Base-by-base conservation (phyloP, 257 asterid genomes). In the Solanum arcanum region DNA sequence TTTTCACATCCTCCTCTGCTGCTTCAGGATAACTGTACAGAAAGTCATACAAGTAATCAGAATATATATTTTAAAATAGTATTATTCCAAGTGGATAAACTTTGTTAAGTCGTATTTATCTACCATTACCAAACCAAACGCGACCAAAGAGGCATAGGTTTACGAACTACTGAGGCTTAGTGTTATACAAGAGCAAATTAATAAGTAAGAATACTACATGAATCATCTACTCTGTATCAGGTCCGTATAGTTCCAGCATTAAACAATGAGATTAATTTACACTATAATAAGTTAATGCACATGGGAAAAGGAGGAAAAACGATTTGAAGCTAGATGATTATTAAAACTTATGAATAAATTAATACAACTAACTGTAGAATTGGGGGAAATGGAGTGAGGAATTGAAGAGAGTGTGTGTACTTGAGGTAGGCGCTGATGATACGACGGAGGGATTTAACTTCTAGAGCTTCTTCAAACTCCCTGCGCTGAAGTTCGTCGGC, bases 371-470 rank as follows among this genome's bases (percentile, higher is more conserved):
- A 59, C 66, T 59, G 25, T 59, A 59, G 66, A 59, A 59, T 59
- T 59, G 66, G 66, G 25, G 66, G 25, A 59, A 20, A 59, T 20
- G 66, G 66, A 5, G 66, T 20, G 66, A 59, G 41, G 76, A 69
- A 31, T 69, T 66, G 86, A 68, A 13, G 37, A 76, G 86, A 49
- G 33, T 46, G 27, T 8, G 52, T 21, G 27, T 94, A 97, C 99
- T 97, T 96, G 93, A 96, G 98, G 92, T 94, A 97, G 39, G 99
- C 99, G 91, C 98, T 97, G 87, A 97, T 93, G 88, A 97, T 97
- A 87, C 99, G 99, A 33, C 98, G 94, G 72, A 97, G 97, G 70
- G 99, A 95, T 92, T 95, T 93, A 81, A 95, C 94, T 93, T 97
- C 99, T 56, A 96, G 94, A 47, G 98, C 98, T 91, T 91, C 94